These are phyloP conservation scores for Ophiosphaerella herpotricha DNA, from an alignment of 2,329 filamentous ascomycete genomes.

Conservation along the genomic window DNA sequence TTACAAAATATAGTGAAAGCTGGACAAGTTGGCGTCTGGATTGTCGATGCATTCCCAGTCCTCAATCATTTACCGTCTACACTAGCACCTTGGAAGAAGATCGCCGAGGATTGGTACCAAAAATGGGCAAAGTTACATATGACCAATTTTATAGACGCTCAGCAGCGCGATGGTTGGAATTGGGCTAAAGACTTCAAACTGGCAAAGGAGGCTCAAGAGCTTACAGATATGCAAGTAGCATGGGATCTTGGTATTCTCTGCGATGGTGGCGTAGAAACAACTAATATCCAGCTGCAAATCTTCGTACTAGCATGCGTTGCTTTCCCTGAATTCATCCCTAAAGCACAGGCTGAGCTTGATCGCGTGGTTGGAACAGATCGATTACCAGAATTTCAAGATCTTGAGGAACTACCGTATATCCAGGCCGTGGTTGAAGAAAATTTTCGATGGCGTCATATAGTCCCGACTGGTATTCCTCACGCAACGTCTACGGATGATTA, in stretches of 20 bases:
- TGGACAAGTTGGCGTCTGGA: constrained; percentile 37
- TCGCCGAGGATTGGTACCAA: constrained; percentile 19
- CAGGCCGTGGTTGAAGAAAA: constrained; percentile 35
- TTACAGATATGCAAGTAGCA: constrained; percentile 18
- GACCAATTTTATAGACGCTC: constrained; percentile 17
- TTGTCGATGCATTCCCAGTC: constrained; percentile 51
- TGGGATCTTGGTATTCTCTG: constrained; percentile 23
- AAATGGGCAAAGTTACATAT: constrained; percentile 19
- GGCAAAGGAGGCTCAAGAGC: constrained; percentile 10
- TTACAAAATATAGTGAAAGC: constrained; percentile 19
- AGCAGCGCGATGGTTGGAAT: constrained; percentile 23
- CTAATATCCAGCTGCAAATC: constrained; percentile 13
- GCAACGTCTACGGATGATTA: constrained; percentile 52
- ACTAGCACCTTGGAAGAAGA: constrained; percentile 40
- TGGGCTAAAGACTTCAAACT: constrained; percentile 23
- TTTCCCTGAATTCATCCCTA: constrained; percentile 11
- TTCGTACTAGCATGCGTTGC: constrained; percentile 22
- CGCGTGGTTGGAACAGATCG: constrained; percentile 19
- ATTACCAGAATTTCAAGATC: constrained; percentile 28
- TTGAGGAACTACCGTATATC: constrained; percentile 30
- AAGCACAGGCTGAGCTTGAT: constrained; percentile 25
- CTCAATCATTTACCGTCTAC: constrained; percentile 48
- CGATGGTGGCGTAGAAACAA: constrained; percentile 30
- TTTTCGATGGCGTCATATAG: constrained; percentile 41
- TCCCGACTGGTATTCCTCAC: constrained; percentile 51